Base-by-base conservation (phyloP, 2,329 filamentous ascomycete genomes). In the Ascochyta fabae region DNA sequence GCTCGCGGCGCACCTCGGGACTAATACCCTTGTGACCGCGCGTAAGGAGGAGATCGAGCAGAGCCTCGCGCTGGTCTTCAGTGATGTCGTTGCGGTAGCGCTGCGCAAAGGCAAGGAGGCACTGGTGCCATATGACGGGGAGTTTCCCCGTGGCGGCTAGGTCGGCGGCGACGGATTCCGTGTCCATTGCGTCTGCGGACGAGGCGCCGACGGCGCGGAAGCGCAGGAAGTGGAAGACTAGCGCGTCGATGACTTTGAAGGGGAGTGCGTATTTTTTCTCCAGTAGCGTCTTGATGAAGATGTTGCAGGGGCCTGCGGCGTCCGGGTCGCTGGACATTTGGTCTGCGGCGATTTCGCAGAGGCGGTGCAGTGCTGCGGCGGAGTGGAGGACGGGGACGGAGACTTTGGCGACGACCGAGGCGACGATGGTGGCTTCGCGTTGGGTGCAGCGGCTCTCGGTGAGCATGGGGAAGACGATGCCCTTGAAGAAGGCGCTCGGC, bases 251-350 rank as follows among this genome's bases (percentile, higher is more conserved):
- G 49, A 96, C 94, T 77, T 96, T 94, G 79, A 90, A 97, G 0
- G 94, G 95, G 10, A 99, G 81, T 0, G 95, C 95, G 67, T 99
- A 98, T 73, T 96, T 96, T 84, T 99, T 99, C 77, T 97, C 94
- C 4, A 99, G 81, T 34, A 99, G 84, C 0, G 91, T 88, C 71
- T 91, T 91, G 78, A 99, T 96, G 77, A 99, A 96, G 66, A 96
- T 89, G 77, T 97, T 98, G 59, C 93, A 95, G 4, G 93, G 90
- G 42, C 94, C 94, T 16, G 92, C 93, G 41, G 90, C 90, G 75
- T 97, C 94, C 5, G 88, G 90, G 52, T 92, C 86, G 19, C 88
- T 86, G 8, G 88, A 88, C 23, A 92, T 92, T 75, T 97, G 91
- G 70, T 96, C 90, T 1, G 94, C 93, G 6, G 92, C 90, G 70